Evolutionary conservation across 2,329 filamentous ascomycete genomes (phyloP), one percentile per base, ranked within the genome.

Genomic region (Ceratocystis variospora): DNA sequence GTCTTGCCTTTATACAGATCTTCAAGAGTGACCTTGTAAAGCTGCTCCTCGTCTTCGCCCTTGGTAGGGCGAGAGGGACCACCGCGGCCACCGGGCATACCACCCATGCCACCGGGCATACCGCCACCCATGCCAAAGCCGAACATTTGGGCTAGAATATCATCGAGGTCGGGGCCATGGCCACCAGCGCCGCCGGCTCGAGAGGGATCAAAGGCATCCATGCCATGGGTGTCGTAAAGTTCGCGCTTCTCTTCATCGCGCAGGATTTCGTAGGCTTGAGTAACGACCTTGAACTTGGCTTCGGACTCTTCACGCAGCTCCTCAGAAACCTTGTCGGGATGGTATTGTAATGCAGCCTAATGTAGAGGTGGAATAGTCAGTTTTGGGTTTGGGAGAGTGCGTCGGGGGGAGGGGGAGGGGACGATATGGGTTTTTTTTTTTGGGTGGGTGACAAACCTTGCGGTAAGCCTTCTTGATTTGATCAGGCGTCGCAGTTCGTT

Each of bases 1-100:
- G 94, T 96, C 81, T 97, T 96, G 72, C 94, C 94, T 78, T 96
- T 96, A 82, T 97, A 99, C 41, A 99, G 81, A 76, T 99, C 94
- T 75, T 97, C 94, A 68, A 99, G 78, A 1, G 86, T 88, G 67
- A 97, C 89, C 74, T 91, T 87, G 77, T 99, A 97, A 71, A 90
- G 84, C 72, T 96, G 90, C 74, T 96, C 87, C 75, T 96, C 93
- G 71, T 92, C 87, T 64, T 83, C 85, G 59, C 93, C 91, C 71
- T 86, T 88, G 68, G 87, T 81, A 28, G 86, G 86, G 70, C 82
- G 80, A 70, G 79, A 79, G 10, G 84, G 83, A 2, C 81, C 80
- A 44, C 79, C 80, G 10, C 76, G 76, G 72, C 79, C 74, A 17
- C 76, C 76, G 22, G 73, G 73, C 55, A 46, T 65, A 10, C 73